These are phyloP conservation scores for Russula virescens DNA, from an alignment of 768 basidiomycete genomes.

Conservation along the genomic window DNA sequence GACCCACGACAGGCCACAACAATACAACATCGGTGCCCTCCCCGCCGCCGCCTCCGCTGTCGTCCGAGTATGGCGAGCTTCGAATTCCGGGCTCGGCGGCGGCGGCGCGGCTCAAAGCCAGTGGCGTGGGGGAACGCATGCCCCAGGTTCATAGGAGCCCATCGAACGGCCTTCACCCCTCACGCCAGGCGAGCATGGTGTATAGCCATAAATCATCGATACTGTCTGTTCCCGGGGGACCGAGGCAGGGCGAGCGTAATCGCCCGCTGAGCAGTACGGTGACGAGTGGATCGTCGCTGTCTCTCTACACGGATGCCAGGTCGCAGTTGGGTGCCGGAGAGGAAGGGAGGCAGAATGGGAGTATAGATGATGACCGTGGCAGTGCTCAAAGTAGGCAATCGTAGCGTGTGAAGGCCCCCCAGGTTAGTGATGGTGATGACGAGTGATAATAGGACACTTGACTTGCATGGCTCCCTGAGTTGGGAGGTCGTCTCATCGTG, in stretches of 20 bases:
- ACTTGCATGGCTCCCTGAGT: not conserved
- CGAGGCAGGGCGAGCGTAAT: not conserved
- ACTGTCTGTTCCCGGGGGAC: not conserved
- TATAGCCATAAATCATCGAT: constrained; percentile 4
- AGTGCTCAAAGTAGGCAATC: constrained; percentile 2
- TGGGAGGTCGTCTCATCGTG: constrained; percentile 3
- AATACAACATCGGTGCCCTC: too few relatives aligned
- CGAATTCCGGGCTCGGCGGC: not conserved
- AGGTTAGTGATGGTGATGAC: not conserved
- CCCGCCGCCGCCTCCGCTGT: not conserved
- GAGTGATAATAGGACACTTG: not conserved
- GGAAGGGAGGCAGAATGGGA: constrained; percentile 10
- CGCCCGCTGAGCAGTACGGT: constrained; percentile 15
- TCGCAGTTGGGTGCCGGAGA: constrained; percentile 17
- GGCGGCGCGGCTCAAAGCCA: constrained; percentile 3
- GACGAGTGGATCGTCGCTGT: constrained; percentile 18
- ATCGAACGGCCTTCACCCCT: not conserved
- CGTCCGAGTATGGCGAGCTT: constrained; percentile 17
- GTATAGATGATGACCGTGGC: not conserved
- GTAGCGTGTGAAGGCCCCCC: not conserved
- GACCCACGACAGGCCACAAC: not conserved
- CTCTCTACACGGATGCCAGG: constrained; percentile 22
- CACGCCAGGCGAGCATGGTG: constrained; percentile 22
- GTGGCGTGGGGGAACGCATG: constrained; percentile 15
- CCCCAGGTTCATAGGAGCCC: constrained; percentile 1